A percentile compares a stretch with the other conserved stretches of the same genome.
Conservation (phyloP, 768 basidiomycete species). For the Suillus decipiens region DNA sequence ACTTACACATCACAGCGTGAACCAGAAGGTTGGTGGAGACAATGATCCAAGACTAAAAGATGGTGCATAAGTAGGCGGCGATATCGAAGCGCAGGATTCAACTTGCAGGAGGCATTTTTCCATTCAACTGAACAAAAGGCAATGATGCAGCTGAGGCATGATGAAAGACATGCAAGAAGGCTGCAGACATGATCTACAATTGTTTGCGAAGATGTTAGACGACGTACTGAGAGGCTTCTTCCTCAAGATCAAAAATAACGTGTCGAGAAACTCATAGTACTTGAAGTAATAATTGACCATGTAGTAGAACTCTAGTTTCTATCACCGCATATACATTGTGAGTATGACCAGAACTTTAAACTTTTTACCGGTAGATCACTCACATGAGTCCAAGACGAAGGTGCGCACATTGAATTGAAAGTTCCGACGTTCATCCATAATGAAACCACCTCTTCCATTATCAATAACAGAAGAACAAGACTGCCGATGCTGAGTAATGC, state of each 20-base stretch:
- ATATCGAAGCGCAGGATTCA: not conserved
- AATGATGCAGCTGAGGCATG: slow-evolving; percentile 94
- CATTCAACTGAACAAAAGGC: slow-evolving; percentile 91
- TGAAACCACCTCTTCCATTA: slow-evolving; percentile 87
- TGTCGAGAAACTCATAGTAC: slow-evolving; percentile 92
- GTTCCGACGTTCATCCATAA: slow-evolving; percentile 72
- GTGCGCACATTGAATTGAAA: slow-evolving; percentile 74
- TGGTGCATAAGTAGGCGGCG: slow-evolving; percentile 1
- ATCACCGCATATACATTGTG: slow-evolving; percentile 2
- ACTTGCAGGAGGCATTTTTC: slow-evolving; percentile 84
- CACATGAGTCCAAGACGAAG: slow-evolving; percentile 80
- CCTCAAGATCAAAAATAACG: slow-evolving; percentile 93
- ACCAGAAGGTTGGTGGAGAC: slow-evolving; percentile 87
- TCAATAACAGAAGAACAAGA: slow-evolving; percentile 71
- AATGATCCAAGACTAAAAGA: slow-evolving; percentile 82
- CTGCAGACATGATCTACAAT: slow-evolving; percentile 39
- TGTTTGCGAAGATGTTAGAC: slow-evolving; percentile 3
- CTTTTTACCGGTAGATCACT: slow-evolving; percentile 31
- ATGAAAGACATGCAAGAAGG: slow-evolving; percentile 97
- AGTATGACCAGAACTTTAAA: slow-evolving; percentile 7
- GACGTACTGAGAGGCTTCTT: slow-evolving; percentile 90
- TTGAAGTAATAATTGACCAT: slow-evolving; percentile 98
- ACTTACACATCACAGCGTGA: slow-evolving; percentile 95
- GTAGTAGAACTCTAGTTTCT: slow-evolving; percentile 92
- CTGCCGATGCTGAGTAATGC: slow-evolving; percentile 81